Base-by-base conservation (phyloP, 148 eudicot species). In the Cornus florida region DNA sequence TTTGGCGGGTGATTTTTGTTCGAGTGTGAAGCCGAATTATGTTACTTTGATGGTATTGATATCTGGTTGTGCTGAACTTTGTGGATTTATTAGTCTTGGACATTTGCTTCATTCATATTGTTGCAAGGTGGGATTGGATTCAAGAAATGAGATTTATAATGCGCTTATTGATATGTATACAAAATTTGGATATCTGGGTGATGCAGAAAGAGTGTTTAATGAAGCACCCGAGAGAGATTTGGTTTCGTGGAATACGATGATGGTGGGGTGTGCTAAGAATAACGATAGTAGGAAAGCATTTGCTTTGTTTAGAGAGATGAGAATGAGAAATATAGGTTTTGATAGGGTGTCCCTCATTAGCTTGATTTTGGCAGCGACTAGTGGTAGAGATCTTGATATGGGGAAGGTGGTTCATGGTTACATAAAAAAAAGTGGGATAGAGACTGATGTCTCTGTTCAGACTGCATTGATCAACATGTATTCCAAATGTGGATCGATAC, bases 401-500 rank as follows among this genome's bases (percentile, higher is more conserved):
- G 83, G 83, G 53, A 75, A 48, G 43, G 24, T 60, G 56, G 41
- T 80, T 31, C 83, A 80, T 60, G 75, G 78, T 80, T 66, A 67
- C 32, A 50, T 64, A 39, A 75, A 69, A 80, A 38, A 24, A 41
- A 28, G 13, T 28, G 83, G 83, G 69, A 28, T 80, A 22, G 78
- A 75, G 23, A 69, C 28, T 24, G 46, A 41, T 74, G 70, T 69
- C 14, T 35, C 83, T 59, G 70, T 80, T 53, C 78, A 72, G 7
- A 69, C 83, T 32, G 74, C 83, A 5, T 28, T 80, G 59, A 80
- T 80, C 67, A 75, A 80, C 74, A 80, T 80, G 83, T 80, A 80
- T 59, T 77, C 78, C 46, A 75, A 60, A 38, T 69, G 78, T 23
- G 50, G 78, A 68, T 24, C 35, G 17, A 7, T 80, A 16, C 31